These are phyloP conservation scores for Dipteronia sinensis DNA, from an alignment of 345 rosid species.

Conservation along the genomic window DNA sequence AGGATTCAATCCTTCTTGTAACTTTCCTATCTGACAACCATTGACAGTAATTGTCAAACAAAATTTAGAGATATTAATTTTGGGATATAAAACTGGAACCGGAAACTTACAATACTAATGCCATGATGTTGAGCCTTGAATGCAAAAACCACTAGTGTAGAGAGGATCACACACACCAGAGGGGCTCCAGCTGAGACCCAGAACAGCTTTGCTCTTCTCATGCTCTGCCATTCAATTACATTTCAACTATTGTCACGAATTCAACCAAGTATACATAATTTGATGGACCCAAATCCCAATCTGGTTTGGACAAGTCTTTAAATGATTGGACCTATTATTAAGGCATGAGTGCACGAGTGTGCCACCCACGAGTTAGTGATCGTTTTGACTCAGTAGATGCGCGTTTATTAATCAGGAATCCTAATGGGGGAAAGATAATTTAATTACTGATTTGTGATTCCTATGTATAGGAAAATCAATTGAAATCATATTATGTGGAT, in stretches of 20 bases:
- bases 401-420: too few relatives aligned
- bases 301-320: neutral
- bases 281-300: too few relatives aligned
- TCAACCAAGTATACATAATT: too few relatives aligned
- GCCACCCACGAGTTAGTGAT: too few relatives aligned
- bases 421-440: too few relatives aligned
- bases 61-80: neutral
- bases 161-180: constrained; percentile 66
- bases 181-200: constrained; percentile 95
- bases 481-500: too few relatives aligned
- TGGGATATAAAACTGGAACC: neutral
- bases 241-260: constrained; percentile 11
- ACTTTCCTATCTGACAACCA: constrained; percentile 66
- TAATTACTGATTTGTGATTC: too few relatives aligned
- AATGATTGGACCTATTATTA: too few relatives aligned
- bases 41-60: neutral
- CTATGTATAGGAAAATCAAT: too few relatives aligned
- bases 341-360: too few relatives aligned
- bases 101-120: constrained; percentile 55
- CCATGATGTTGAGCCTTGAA: constrained; percentile 80
- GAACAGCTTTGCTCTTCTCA: constrained; percentile 71
- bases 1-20: constrained; percentile 89
- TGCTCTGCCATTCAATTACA: constrained; percentile 56
- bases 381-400: too few relatives aligned
- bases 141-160: constrained; percentile 76